Evolutionary conservation across 257 asterid species (phyloP), one percentile per base, ranked within the genome.

Genomic region (Penstemon barbatus): DNA sequence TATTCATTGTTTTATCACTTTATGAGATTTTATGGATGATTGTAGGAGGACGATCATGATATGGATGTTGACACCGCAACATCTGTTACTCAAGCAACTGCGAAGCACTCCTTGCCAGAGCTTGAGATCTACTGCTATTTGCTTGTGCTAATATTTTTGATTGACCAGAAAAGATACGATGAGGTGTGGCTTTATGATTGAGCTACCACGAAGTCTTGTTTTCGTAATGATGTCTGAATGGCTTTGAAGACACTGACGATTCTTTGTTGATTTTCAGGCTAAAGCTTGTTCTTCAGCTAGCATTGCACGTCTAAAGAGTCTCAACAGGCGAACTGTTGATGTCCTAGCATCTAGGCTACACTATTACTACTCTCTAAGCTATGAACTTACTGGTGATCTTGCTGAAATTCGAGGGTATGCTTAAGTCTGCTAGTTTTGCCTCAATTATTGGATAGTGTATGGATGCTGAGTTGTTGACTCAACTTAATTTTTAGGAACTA

Each of bases 341-440:
- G 83, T 85, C 77, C 84, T 89, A 57, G 89, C 96, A 61, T 82
- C 92, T 74, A 87, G 86, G 83, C 86, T 87, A 71, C 85, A 85
- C 78, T 87, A 77, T 49, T 89, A 85, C 80, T 83, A 87, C 84
- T 87, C 92, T 61, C 70, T 89, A 45, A 85, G 95, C 85, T 89
- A 87, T 67, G 95, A 89, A 76, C 84, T 87, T 65, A 82, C 96
- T 65, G 95, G 85, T 4, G 81, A 84, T 78, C 95, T 89, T 71
- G 86, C 86, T 72, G 96, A 89, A 69, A 85, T 89, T 63, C 82
- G 95, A 42, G 89, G 96, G 96, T 87, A 83, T 77, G 80, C 41
- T 18, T 54, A 64, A 41, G 7, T 45, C 19, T 57, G 42, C 59
- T 51, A 53, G 64, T 71, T 64, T 44, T 60, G 15, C 63, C 75